phyloP scores from a whole-genome alignment of 2,329 filamentous ascomycete genomes.

The Fusarium miscanthi region DNA sequence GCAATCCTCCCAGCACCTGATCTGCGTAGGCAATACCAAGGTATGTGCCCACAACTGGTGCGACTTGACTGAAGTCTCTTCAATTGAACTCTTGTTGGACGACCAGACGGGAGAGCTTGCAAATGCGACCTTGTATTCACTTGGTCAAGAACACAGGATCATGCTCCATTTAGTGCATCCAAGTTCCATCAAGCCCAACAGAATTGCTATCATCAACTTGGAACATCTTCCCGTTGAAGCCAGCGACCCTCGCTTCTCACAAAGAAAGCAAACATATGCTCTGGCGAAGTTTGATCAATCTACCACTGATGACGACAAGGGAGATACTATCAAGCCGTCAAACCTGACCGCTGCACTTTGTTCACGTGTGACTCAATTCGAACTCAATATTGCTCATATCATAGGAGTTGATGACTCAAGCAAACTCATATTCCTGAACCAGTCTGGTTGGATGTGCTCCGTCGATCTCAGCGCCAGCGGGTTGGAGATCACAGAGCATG shows the following conservation, averaged over 20 bases:
- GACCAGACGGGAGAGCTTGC: constrained; percentile 35
- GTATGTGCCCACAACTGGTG: constrained; percentile 45
- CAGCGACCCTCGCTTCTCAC: not conserved
- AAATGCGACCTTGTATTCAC: constrained; percentile 32
- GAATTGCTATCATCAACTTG: constrained; percentile 24
- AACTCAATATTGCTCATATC: constrained; percentile 22
- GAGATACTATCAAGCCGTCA: not conserved
- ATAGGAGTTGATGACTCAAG: constrained; percentile 49
- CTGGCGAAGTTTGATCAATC: not conserved
- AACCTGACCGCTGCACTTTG: not conserved
- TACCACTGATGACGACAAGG: not conserved
- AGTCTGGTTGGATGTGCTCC: constrained; percentile 30
- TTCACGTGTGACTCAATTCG: not conserved
- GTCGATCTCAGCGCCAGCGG: constrained; percentile 11
- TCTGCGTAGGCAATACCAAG: constrained; percentile 44
- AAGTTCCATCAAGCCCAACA: not conserved
- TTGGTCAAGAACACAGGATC: constrained; percentile 26
- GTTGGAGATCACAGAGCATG: not conserved
- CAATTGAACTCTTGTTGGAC: constrained; percentile 15
- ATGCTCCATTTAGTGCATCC: constrained; percentile 18
- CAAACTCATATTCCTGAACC: constrained; percentile 48
- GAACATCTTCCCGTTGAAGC: not conserved
- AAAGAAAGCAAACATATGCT: not conserved
- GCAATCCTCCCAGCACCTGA: constrained; percentile 38
- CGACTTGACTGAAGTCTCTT: constrained; percentile 44